Percentiles rank a stretch among this genome's conserved stretches.
Evolutionary conservation across 345 rosid genomes (phyloP).

Genomic region (Eutrema yunnanense): DNA sequence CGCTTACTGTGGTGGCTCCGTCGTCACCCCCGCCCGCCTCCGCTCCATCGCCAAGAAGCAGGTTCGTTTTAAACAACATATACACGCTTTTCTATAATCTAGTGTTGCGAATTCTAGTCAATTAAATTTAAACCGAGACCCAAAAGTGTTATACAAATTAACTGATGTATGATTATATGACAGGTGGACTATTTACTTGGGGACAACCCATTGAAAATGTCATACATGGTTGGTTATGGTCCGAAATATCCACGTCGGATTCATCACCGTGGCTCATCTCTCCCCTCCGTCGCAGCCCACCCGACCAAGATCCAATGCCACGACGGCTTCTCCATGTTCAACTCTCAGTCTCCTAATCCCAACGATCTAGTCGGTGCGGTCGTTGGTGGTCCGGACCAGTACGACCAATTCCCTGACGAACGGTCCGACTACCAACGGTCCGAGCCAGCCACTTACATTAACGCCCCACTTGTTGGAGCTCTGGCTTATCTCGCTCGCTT

Average conservation of each 20-base stretch:
- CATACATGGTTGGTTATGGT: conserved; percentile 96
- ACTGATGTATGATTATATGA: neutral
- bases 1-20: conserved; percentile 43
- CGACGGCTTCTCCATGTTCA: conserved; percentile 57
- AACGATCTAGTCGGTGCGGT: conserved; percentile 77
- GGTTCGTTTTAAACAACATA: neutral
- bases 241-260: conserved; percentile 69
- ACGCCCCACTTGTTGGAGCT: conserved; percentile 89
- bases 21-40: conserved; percentile 34
- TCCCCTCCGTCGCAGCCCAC: conserved; percentile 62
- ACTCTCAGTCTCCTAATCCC: conserved; percentile 62
- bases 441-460: conserved; percentile 87
- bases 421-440: conserved; percentile 74
- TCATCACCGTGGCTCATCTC: conserved; percentile 93
- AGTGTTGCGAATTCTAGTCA: neutral
- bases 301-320: conserved; percentile 69
- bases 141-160: neutral
- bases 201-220: conserved; percentile 74
- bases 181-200: conserved; percentile 95
- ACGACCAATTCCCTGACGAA: conserved; percentile 67
- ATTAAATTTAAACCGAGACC: neutral
- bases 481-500: conserved; percentile 71
- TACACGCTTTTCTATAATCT: neutral
- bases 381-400: conserved; percentile 78
- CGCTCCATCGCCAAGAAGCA: conserved; percentile 43